Base-by-base conservation (phyloP, 768 basidiomycete genomes). In the Psilocybe tampanensis region DNA sequence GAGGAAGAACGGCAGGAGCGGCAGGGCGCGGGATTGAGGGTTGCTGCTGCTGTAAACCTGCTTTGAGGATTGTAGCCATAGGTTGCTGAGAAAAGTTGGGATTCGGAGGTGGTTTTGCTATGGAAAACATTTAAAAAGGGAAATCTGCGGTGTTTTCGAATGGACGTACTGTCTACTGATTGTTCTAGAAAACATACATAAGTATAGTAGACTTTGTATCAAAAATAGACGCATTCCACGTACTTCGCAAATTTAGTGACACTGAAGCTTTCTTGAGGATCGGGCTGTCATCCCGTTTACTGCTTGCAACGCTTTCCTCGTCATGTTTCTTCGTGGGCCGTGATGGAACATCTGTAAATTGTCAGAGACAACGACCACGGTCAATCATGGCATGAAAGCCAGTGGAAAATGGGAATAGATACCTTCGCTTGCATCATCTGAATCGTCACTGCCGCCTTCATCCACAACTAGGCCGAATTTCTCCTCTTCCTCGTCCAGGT, bases 401-500 rank as follows among this genome's bases (percentile, higher is more conserved):
- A 29, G 9, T 4, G 29, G 5, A 29, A 9, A 29, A 29, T 29
- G 29, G 29, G 4, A 5, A 45, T 13, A 61, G 67, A 47, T 69
- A 86, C 91, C 88, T 82, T 93, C 92, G 60, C 89, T 88, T 48
- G 77, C 77, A 63, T 80, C 75, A 70, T 94, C 81, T 29, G 89
- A 92, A 36, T 88, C 90, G 59, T 94, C 91, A 52, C 84, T 89
- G 9, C 90, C 86, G 47, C 85, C 86, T 15, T 94, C 86, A 48
- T 94, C 91, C 50, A 86, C 77, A 52, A 82, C 83, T 42, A 92
- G 77, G 54, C 92, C 90, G 68, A 95, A 94, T 68, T 92, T 90
- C 76, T 94, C 94, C 68, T 98, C 96, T 71, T 97, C 94, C 68
- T 97, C 96, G 64, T 97, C 92, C 44, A 99, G 88, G 66, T 92